Evolutionary conservation across 352 stramenopile genomes (phyloP).

Genomic region (Paralagenidium karlingii): DNA sequence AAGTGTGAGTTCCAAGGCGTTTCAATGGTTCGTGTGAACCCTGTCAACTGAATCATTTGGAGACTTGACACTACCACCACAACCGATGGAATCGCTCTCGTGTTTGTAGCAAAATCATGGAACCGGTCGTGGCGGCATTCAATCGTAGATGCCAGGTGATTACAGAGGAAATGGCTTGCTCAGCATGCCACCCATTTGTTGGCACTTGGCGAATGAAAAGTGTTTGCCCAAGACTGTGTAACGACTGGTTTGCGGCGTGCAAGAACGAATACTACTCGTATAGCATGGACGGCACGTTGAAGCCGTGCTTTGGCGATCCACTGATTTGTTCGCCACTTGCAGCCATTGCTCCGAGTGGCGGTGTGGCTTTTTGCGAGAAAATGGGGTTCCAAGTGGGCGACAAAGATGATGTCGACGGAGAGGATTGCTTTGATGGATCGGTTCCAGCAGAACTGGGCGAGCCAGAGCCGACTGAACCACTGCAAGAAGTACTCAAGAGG

Average conservation of each 20-base stretch:
- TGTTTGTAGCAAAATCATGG: slow-evolving; percentile 58
- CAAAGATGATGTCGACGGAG: slow-evolving; percentile 45
- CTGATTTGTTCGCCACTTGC: slow-evolving; percentile 66
- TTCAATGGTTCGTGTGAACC: background rate
- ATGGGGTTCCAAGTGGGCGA: slow-evolving; percentile 74
- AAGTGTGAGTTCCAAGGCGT: slow-evolving; percentile 24
- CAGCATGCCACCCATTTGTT: slow-evolving; percentile 67
- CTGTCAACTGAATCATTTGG: background rate
- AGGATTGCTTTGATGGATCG: slow-evolving; percentile 75
- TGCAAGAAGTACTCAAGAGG: slow-evolving; percentile 30
- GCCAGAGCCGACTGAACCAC: slow-evolving; percentile 41
- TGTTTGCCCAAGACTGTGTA: slow-evolving; percentile 57
- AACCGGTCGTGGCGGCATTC: slow-evolving; percentile 67
- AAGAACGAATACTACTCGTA: slow-evolving; percentile 67
- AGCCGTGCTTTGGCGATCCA: slow-evolving; percentile 72
- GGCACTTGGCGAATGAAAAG: slow-evolving; percentile 62
- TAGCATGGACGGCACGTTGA: slow-evolving; percentile 31
- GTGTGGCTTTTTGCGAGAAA: slow-evolving; percentile 46
- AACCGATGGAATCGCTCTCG: too few relatives aligned
- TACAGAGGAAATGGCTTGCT: slow-evolving; percentile 67
- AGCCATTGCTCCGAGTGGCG: slow-evolving; percentile 29
- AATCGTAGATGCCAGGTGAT: slow-evolving; percentile 46
- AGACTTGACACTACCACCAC: background rate
- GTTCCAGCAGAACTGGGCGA: slow-evolving; percentile 38
- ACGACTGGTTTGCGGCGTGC: slow-evolving; percentile 61